A percentile compares a stretch with the other conserved stretches of the same genome.
Evolutionary conservation across 805 yeast species (phyloP).

Genomic region (Blastobotrys chiropterorum): DNA sequence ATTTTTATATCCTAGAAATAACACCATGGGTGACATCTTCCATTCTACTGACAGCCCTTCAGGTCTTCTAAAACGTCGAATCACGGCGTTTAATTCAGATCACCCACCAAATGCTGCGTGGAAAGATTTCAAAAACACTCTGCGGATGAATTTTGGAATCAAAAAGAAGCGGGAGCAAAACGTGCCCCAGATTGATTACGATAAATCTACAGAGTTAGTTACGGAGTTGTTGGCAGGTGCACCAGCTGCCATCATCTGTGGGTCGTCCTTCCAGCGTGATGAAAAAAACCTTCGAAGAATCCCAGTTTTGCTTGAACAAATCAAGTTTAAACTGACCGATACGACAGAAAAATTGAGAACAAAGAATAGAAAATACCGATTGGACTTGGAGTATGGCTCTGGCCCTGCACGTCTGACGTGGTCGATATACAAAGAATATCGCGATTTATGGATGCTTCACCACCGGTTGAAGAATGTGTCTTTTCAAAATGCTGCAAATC

Average conservation of each 20-base stretch:
- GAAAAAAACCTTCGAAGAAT: slow-evolving; percentile 59
- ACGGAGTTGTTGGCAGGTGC: slow-evolving; percentile 38
- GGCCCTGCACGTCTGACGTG: slow-evolving; percentile 74
- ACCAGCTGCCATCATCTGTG: slow-evolving; percentile 46
- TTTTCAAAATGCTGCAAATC: slow-evolving; percentile 35
- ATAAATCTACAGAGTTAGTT: slow-evolving; percentile 34
- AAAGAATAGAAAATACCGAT: slow-evolving; percentile 42
- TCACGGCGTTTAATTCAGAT: slow-evolving; percentile 17
- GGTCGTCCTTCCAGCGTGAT: slow-evolving; percentile 68
- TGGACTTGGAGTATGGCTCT: slow-evolving; percentile 87
- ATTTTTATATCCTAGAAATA: slow-evolving; percentile 4
- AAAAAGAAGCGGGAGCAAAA: slow-evolving; percentile 17
- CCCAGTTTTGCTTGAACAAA: slow-evolving; percentile 68
- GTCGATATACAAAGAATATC: slow-evolving; percentile 66
- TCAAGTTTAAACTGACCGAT: slow-evolving; percentile 54
- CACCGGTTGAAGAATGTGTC: slow-evolving; percentile 53
- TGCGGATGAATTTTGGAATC: slow-evolving; percentile 11
- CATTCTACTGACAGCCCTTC: neutral
- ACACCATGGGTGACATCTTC: slow-evolving; percentile 3
- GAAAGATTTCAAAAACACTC: slow-evolving; percentile 14
- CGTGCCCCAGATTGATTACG: slow-evolving; percentile 21
- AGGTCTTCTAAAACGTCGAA: slow-evolving; percentile 11
- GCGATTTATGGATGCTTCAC: slow-evolving; percentile 68
- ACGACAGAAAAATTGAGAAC: slow-evolving; percentile 31
- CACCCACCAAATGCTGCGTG: slow-evolving; percentile 9